These are phyloP conservation scores for Citrullus mucosospermus DNA, from an alignment of 306 rosid species.

Conservation along the genomic window DNA sequence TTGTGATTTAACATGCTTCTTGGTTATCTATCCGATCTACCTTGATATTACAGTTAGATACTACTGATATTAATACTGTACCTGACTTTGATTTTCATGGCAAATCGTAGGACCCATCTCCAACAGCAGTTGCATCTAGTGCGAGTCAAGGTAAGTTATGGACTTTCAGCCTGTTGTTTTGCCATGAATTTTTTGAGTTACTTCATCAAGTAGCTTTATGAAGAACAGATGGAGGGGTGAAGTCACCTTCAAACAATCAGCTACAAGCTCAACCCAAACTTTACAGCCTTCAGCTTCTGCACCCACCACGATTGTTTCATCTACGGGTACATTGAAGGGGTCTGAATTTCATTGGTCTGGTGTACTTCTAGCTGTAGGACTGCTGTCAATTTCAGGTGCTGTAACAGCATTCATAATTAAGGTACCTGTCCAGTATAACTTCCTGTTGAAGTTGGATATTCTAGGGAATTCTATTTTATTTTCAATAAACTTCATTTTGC, in stretches of 20 bases:
- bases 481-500: neutral
- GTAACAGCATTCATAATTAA: constrained; percentile 61
- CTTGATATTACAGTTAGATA: too few species aligned
- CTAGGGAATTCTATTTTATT: neutral
- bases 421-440: constrained; percentile 29
- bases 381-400: constrained; percentile 67
- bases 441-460: neutral
- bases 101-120: too few species aligned
- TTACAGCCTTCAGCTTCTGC: constrained; percentile 39
- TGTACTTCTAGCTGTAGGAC: constrained; percentile 53
- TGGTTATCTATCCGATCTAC: too few species aligned
- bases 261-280: constrained; percentile 32
- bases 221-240: constrained; percentile 39
- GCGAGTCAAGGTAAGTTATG: too few species aligned
- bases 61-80: too few species aligned
- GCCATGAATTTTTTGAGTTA: neutral
- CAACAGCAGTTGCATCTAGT: too few species aligned
- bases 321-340: constrained; percentile 24
- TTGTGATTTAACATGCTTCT: neutral
- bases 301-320: constrained; percentile 26
- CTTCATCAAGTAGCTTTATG: neutral
- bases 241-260: constrained; percentile 23
- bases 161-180: neutral
- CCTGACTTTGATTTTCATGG: too few species aligned
- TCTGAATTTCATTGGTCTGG: neutral